A percentile compares a stretch with the other conserved stretches of the same genome.
Conservation (phyloP, 169 alveolate species). For the Theileria equi region DNA sequence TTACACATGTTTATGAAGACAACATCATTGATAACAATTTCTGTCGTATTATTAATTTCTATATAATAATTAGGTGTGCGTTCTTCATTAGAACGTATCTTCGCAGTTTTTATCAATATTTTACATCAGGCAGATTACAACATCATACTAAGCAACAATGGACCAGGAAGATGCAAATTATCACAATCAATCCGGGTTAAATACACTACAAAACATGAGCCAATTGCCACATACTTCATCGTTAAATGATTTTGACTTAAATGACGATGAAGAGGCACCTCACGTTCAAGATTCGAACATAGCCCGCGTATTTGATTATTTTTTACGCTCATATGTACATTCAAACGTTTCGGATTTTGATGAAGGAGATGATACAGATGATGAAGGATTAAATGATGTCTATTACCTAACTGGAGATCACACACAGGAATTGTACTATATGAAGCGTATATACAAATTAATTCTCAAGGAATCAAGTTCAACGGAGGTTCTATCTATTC, state of each 20-base stretch:
- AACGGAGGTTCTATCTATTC: conserved; percentile 69
- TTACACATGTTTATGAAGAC: no score
- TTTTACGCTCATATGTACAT: conserved; percentile 64
- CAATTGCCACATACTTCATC: conserved; percentile 15
- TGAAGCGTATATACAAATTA: conserved; percentile 56
- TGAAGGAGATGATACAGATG: conserved; percentile 51
- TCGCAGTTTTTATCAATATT: no score
- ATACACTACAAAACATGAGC: conserved; percentile 16
- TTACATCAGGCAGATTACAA: no score
- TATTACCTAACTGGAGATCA: conserved; percentile 47
- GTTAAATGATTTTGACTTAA: conserved; percentile 24
- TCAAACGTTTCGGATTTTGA: conserved; percentile 27
- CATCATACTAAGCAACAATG: no score
- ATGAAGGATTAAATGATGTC: conserved; percentile 58
- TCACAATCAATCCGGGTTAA: background rate
- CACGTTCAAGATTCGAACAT: conserved; percentile 76
- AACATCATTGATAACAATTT: no score
- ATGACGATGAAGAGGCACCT: conserved; percentile 67
- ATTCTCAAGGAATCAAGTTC: conserved; percentile 59
- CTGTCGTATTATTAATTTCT: no score
- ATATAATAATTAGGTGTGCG: no score
- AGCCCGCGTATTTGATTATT: conserved; percentile 72
- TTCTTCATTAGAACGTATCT: no score
- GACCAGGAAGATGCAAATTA: conserved; percentile 3
- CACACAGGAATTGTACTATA: conserved; percentile 51